Conservation (phyloP, 2,329 filamentous ascomycete genomes). For the Xylariaceae sp. region DNA sequence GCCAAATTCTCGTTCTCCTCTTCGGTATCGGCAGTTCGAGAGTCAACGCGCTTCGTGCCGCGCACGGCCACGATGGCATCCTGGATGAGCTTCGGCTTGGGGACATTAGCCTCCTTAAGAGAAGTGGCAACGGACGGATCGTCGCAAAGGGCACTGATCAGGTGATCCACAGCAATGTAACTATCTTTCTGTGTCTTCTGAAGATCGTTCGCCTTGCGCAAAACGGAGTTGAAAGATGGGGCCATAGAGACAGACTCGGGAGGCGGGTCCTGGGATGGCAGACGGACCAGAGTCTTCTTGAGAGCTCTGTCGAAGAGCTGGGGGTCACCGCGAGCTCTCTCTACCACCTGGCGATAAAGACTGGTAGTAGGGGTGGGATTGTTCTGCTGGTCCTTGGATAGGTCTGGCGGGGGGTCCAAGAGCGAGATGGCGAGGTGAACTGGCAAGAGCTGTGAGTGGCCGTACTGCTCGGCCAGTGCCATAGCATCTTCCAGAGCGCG, state of each 20-base stretch:
- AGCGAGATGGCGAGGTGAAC: slow-evolving; percentile 83
- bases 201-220: slow-evolving; percentile 79
- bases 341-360: slow-evolving; percentile 92
- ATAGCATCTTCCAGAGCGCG: slow-evolving; percentile 87
- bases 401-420: slow-evolving; percentile 68
- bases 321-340: slow-evolving; percentile 86
- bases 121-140: slow-evolving; percentile 68
- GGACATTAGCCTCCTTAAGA: slow-evolving; percentile 82
- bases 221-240: slow-evolving; percentile 72
- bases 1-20: slow-evolving; percentile 90
- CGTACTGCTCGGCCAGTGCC: slow-evolving; percentile 80
- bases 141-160: slow-evolving; percentile 80
- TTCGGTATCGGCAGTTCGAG: slow-evolving; percentile 90
- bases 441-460: slow-evolving; percentile 84
- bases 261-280: slow-evolving; percentile 91
- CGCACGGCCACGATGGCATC: slow-evolving; percentile 87
- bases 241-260: slow-evolving; percentile 83
- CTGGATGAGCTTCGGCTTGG: slow-evolving; percentile 84
- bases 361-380: slow-evolving; percentile 60
- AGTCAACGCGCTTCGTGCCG: slow-evolving; percentile 89
- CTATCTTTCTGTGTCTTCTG: slow-evolving; percentile 98
- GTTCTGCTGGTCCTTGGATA: slow-evolving; percentile 79
- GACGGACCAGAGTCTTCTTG: slow-evolving; percentile 84
- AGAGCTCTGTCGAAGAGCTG: slow-evolving; percentile 83
- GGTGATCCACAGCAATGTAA: slow-evolving; percentile 89